Conservation (phyloP, 768 basidiomycete genomes). For the Auriscalpium orientale region DNA sequence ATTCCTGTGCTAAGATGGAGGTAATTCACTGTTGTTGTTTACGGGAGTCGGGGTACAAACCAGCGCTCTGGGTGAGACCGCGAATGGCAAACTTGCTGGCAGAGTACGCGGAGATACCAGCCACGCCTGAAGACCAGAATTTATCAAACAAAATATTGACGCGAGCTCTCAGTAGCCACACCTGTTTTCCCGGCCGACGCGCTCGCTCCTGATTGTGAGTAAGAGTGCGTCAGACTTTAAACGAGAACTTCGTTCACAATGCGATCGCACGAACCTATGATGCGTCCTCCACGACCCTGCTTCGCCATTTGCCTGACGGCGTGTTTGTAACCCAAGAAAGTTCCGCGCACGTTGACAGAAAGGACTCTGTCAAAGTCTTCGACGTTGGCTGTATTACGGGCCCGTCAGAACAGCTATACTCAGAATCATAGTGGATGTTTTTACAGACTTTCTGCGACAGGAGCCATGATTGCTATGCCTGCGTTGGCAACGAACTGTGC, state of each 20-base stretch:
- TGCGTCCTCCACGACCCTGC: constrained; percentile 11
- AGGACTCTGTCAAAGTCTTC: constrained; percentile 3
- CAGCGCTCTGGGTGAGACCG: constrained; percentile 16
- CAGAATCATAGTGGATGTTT: not conserved
- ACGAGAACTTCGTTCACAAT: no score
- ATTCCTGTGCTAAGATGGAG: not conserved
- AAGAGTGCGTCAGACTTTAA: not conserved
- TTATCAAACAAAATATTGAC: not conserved
- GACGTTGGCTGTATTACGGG: not conserved
- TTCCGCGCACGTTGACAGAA: constrained; percentile 5
- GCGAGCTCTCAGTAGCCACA: not conserved
- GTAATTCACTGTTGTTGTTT: not conserved
- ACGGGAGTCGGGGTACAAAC: not conserved
- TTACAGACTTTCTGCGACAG: not conserved
- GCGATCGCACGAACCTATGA: constrained; percentile 4
- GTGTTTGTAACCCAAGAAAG: constrained; percentile 18
- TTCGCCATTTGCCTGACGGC: constrained; percentile 17
- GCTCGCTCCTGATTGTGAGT: not conserved
- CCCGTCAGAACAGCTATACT: not conserved
- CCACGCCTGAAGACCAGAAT: not conserved
- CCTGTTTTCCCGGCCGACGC: constrained; percentile 12
- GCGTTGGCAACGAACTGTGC: constrained; percentile 14
- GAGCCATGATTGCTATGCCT: not conserved
- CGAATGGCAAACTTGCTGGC: constrained; percentile 18
- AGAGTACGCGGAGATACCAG: constrained; percentile 4